Base-by-base conservation (phyloP, 2,329 filamentous ascomycete species). In the Diaporthe nobilis region DNA sequence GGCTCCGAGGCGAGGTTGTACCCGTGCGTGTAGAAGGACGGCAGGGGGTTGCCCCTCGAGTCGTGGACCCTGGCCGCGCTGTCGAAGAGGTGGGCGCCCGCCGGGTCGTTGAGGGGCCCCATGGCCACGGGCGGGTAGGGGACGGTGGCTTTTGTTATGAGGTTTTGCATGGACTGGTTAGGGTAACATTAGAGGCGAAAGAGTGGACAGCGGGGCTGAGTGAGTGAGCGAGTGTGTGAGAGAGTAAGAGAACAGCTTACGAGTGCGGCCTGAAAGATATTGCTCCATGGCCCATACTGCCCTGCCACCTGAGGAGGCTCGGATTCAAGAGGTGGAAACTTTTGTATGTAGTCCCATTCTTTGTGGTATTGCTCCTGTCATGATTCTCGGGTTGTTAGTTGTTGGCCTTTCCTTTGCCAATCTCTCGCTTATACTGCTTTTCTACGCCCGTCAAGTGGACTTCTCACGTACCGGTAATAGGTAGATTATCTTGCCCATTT, bases 271-370 rank as follows among this genome's bases (percentile, higher is more conserved):
- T 60, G 55, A 17, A 51, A 72, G 55, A 63, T n/a, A 12, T 72
- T 72, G n/a, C 71, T 72, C 71, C 71, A 72, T 8, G 58, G n/a
- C 20, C 71, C 71, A 13, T 72, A 72, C 8, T 28, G 42, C 1
- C 71, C 71, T 28, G 71, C 71, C 10, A 72, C 71, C 34, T 1
- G 4, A 9, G 49, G 65, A 25, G 8, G 47, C 2, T 10, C 47
- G 6, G 44, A 9, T 22, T 72, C 57, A 1, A 42, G 2, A 17
- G 10, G 3, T 13, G 71, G 71, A 9, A 39, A 53, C 22, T n/a
- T 51, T 17, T 42, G 31, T 37, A 72, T 72, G 28, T 63, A 61
- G n/a, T 72, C 71, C 71, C 71, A 72, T 8, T 72, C 71, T 28
- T 72, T 72, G n/a, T 72, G 71, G 10, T 61, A 28, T 72, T 72